Evolutionary conservation across 495 filamentous ascomycete genomes (phyloP).

Genomic region (Penicillium diatomitis): DNA sequence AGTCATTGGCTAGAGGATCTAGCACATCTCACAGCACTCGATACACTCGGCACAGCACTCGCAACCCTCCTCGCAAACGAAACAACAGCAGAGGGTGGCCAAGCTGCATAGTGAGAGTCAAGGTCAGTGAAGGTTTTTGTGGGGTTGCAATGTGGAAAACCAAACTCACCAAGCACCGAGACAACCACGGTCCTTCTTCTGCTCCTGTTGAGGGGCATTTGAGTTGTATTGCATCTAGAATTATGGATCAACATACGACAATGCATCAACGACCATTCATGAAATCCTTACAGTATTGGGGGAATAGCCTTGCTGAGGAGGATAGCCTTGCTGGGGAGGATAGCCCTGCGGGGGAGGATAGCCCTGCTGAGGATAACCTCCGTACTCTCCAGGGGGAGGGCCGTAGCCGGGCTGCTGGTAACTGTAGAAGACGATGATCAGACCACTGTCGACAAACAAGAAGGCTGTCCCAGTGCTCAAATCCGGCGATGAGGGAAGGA

Average conservation of each 20-base stretch:
- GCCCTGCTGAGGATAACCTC: conserved; percentile 6
- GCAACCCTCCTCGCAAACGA: conserved; percentile 68
- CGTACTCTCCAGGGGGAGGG: conserved; percentile 1
- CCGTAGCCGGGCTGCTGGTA: conserved; percentile 5
- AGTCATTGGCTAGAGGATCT: conserved; percentile 11
- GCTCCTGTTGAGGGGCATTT: conserved; percentile 23
- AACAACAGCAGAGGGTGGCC: conserved; percentile 67
- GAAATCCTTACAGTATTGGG: too few relatives aligned
- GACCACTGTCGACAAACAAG: neutral
- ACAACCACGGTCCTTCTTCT: conserved; percentile 47
- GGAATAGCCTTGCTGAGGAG: too few relatives aligned
- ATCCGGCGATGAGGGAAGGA: neutral
- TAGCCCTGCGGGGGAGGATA: conserved; percentile 7
- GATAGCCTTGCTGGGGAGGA: too few relatives aligned
- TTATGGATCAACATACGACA: neutral
- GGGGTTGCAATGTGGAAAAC: neutral
- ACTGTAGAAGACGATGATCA: conserved; percentile 1
- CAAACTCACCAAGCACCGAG: conserved; percentile 48
- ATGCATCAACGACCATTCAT: too few relatives aligned
- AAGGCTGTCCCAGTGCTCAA: too few relatives aligned
- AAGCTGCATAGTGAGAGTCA: conserved; percentile 31
- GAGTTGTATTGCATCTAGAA: conserved; percentile 14
- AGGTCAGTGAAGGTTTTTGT: conserved; percentile 3
- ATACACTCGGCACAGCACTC: conserved; percentile 67
- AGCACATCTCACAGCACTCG: conserved; percentile 54